Percentiles rank a stretch among this genome's conserved stretches.
Evolutionary conservation across 176 grass and related monocot genomes (phyloP).

Genomic region (Panicum miliaceum): DNA sequence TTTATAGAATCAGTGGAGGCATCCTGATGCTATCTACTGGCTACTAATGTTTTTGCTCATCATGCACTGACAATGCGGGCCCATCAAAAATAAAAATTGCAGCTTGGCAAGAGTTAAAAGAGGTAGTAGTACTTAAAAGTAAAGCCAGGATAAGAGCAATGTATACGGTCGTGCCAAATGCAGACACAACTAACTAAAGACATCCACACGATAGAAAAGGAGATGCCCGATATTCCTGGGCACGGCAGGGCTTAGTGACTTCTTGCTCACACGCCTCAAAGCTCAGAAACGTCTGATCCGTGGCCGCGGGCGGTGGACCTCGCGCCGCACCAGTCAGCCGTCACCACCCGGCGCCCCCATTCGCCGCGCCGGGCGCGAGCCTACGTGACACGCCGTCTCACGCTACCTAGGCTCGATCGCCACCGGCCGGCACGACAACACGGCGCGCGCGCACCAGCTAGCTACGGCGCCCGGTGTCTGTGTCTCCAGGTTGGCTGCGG

Average conservation of each 20-base stretch:
- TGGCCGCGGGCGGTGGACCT: slow-evolving; percentile 8
- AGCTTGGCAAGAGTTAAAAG: neutral
- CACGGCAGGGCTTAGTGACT: slow-evolving; percentile 8
- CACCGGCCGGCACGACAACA: neutral
- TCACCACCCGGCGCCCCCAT: neutral
- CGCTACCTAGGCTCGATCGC: neutral
- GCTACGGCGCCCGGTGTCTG: neutral
- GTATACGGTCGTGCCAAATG: slow-evolving; percentile 4
- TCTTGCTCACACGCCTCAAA: slow-evolving; percentile 7
- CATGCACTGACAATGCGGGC: neutral
- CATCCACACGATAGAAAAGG: neutral
- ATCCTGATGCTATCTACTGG: neutral
- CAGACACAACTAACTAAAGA: slow-evolving; percentile 36
- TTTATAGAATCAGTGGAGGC: neutral
- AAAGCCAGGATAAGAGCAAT: neutral
- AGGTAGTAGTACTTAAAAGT: neutral
- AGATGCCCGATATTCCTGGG: neutral
- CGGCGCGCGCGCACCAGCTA: neutral
- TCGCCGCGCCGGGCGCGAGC: slow-evolving; percentile 9
- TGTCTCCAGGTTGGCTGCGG: no score
- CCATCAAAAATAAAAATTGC: neutral
- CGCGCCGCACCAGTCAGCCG: slow-evolving; percentile 4
- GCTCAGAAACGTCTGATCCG: neutral
- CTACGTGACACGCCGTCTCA: slow-evolving; percentile 7
- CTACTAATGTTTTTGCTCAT: neutral